Evolutionary conservation across 78 protist genomes (phyloP).

Genomic region (Speleostelium caveatum): DNA sequence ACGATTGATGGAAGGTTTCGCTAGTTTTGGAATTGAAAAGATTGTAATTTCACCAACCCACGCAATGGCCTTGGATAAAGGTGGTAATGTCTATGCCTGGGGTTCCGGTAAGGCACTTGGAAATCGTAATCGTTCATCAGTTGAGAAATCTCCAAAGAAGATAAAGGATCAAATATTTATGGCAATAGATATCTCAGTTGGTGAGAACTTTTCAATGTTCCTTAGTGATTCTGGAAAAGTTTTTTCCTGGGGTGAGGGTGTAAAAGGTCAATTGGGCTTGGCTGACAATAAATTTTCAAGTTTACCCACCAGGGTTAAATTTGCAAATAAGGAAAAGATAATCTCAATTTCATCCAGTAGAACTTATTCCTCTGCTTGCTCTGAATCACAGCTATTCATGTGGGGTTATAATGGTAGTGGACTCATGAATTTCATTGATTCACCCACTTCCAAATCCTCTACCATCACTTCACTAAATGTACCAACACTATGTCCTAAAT

Average conservation of each 20-base stretch:
- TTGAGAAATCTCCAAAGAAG: slow-evolving; percentile 23
- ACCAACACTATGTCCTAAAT: not conserved
- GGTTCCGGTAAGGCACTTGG: slow-evolving; percentile 44
- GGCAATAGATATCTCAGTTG: slow-evolving; percentile 25
- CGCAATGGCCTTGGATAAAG: slow-evolving; percentile 5
- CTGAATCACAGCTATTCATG: not conserved
- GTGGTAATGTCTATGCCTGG: slow-evolving; percentile 21
- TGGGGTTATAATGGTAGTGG: slow-evolving; percentile 22
- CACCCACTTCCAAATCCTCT: not conserved
- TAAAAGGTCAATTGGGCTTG: slow-evolving; percentile 32
- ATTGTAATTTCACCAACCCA: not conserved
- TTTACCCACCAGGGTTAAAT: slow-evolving; percentile 1
- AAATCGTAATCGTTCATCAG: slow-evolving; percentile 19
- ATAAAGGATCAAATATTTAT: slow-evolving; percentile 25
- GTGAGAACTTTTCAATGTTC: slow-evolving; percentile 8
- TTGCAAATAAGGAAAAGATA: slow-evolving; percentile 6
- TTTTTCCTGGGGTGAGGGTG: slow-evolving; percentile 25
- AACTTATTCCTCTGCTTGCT: not conserved
- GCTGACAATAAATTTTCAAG: slow-evolving; percentile 35
- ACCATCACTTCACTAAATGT: not conserved
- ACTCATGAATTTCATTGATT: not conserved
- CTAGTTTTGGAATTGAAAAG: not conserved
- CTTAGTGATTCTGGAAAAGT: slow-evolving; percentile 14
- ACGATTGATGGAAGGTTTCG: slow-evolving; percentile 31
- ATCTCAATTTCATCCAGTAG: slow-evolving; percentile 7